These are phyloP conservation scores for Populus deltoides DNA, from an alignment of 345 rosid species.

Conservation along the genomic window DNA sequence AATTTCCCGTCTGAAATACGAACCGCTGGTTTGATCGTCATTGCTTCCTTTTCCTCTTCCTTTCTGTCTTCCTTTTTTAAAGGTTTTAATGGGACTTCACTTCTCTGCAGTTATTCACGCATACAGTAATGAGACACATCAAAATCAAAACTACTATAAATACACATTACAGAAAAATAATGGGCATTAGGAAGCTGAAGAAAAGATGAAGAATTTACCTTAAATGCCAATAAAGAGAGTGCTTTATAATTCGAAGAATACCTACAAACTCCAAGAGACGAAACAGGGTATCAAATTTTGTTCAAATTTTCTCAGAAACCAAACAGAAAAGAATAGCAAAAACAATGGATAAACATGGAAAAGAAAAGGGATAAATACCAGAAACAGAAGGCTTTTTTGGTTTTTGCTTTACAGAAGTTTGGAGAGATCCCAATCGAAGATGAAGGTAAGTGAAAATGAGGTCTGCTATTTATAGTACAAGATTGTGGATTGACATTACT, in stretches of 20 bases:
- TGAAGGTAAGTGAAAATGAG: slow-evolving; percentile 23
- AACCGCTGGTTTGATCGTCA: slow-evolving; percentile 87
- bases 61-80: slow-evolving; percentile 25
- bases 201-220: slow-evolving; percentile 32
- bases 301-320: slow-evolving; percentile 18
- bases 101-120: slow-evolving; percentile 37
- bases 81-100: slow-evolving; percentile 18
- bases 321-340: background rate
- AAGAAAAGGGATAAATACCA: slow-evolving; percentile 17
- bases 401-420: slow-evolving; percentile 8
- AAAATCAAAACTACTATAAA: background rate
- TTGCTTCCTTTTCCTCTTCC: slow-evolving; percentile 24
- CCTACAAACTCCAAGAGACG: slow-evolving; percentile 48
- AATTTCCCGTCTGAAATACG: slow-evolving; percentile 61
- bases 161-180: background rate
- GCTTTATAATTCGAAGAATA: slow-evolving; percentile 25
- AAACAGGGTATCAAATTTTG: slow-evolving; percentile 18
- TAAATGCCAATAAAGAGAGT: slow-evolving; percentile 33
- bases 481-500: slow-evolving; percentile 11
- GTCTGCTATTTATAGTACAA: slow-evolving; percentile 49
- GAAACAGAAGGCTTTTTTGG: slow-evolving; percentile 21
- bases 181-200: background rate
- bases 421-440: slow-evolving; percentile 10
- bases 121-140: background rate
- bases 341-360: background rate